A percentile compares a stretch with the other conserved stretches of the same genome.
Evolutionary conservation across 2,329 filamentous ascomycete species (phyloP).

Genomic region (Sporothrix curviconia): DNA sequence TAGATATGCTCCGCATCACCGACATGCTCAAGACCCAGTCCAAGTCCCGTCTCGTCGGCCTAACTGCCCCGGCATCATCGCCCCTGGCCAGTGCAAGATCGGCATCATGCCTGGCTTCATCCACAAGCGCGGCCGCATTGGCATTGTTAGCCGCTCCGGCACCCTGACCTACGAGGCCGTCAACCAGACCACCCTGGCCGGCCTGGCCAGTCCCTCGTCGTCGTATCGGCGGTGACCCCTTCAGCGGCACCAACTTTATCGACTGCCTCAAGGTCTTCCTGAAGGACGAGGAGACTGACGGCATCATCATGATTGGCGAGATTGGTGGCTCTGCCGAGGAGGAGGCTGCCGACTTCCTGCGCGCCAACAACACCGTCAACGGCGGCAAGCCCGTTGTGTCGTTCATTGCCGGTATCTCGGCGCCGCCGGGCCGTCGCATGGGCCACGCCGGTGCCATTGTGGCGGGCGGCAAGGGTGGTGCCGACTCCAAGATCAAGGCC

Average conservation of each 20-base stretch:
- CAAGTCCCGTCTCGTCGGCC: constrained; percentile 94
- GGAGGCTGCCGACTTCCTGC: constrained; percentile 94
- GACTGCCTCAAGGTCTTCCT: constrained; percentile 98
- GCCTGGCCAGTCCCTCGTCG: constrained; percentile 97
- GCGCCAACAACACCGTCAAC: constrained; percentile 81
- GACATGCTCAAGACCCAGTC: constrained; percentile 94
- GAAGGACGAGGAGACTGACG: constrained; percentile 90
- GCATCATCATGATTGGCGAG: constrained; percentile 99
- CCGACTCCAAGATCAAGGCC: constrained; percentile 95
- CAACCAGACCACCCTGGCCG: constrained; percentile 97
- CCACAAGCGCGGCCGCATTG: constrained; percentile 98
- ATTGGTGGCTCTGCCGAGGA: constrained; percentile 97
- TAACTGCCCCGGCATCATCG: constrained; percentile 98
- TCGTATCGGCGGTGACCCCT: constrained; percentile 97
- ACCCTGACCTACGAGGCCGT: constrained; percentile 99
- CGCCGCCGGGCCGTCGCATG: constrained; percentile 93
- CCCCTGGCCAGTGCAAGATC: constrained; percentile 94
- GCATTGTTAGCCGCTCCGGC: constrained; percentile 96
- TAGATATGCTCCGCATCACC: constrained; percentile 98
- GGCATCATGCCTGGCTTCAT: constrained; percentile 99
- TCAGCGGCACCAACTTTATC: constrained; percentile 99
- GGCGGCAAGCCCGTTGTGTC: constrained; percentile 87
- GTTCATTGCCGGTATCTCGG: constrained; percentile 98
- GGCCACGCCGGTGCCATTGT: constrained; percentile 98
- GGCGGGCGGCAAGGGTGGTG: constrained; percentile 92